Conservation (phyloP, 163 green algal genomes). For the Scenedesmus sp. region DNA sequence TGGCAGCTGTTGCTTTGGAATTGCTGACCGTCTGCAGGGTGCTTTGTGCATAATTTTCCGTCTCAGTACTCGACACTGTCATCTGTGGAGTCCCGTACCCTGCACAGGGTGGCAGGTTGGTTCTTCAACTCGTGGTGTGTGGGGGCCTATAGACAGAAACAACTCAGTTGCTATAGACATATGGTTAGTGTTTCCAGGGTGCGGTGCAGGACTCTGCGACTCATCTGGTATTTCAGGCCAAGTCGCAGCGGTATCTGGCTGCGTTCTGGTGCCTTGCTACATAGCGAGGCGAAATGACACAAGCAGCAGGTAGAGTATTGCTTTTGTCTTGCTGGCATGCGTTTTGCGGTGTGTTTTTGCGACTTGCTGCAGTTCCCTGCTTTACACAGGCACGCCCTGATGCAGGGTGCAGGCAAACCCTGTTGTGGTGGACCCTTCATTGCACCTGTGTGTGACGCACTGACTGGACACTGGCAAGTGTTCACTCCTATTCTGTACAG, state of each 20-base stretch:
- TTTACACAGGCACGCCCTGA: not conserved
- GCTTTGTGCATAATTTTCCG: conserved; percentile 16
- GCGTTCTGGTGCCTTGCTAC: not conserved
- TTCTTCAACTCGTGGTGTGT: conserved; percentile 2
- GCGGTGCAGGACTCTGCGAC: not conserved
- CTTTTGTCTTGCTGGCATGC: not conserved
- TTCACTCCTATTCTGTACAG: not conserved
- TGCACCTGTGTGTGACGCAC: conserved; percentile 7
- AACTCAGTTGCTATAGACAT: not conserved
- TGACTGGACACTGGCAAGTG: not conserved
- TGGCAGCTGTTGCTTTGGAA: conserved; percentile 8
- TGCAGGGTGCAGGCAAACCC: not conserved
- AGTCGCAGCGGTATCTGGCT: not conserved
- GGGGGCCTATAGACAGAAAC: not conserved
- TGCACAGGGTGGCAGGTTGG: conserved; percentile 4
- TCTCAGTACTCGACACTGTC: not conserved
- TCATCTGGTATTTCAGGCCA: not conserved
- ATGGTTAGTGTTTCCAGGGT: not conserved
- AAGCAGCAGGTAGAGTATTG: not conserved
- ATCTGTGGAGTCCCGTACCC: not conserved
- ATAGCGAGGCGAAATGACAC: not conserved
- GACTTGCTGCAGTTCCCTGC: not conserved
- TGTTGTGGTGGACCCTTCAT: not conserved
- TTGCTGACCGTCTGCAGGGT: conserved; percentile 12
- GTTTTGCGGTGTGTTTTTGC: not conserved